Evolutionary conservation across 2,329 filamentous ascomycete species (phyloP).

Genomic region (Fusarium virguliforme): DNA sequence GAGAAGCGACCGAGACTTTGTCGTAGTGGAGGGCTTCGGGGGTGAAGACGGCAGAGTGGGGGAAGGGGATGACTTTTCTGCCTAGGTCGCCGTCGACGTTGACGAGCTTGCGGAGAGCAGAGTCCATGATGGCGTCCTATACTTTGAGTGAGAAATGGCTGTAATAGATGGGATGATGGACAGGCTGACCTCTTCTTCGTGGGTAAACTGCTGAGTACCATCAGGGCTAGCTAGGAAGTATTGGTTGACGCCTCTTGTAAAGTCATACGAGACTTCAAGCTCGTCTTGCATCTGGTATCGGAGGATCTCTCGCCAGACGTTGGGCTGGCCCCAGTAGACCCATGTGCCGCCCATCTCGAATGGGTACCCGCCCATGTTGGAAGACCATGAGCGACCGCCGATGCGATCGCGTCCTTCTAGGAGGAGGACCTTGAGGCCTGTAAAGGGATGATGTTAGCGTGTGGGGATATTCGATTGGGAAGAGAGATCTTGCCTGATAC

Average conservation of each 20-base stretch:
- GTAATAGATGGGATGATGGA: no score
- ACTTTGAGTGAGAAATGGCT: not conserved
- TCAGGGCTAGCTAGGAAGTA: constrained; percentile 57
- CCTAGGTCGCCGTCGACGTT: constrained; percentile 63
- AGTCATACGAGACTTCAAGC: constrained; percentile 59
- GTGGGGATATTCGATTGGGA: fast-evolving
- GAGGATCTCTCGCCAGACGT: constrained; percentile 62
- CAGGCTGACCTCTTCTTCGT: constrained; percentile 59
- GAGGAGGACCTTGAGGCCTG: constrained; percentile 60
- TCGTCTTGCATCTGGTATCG: constrained; percentile 63
- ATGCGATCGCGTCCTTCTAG: constrained; percentile 66
- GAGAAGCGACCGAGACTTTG: constrained; percentile 60
- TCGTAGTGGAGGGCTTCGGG: constrained; percentile 57
- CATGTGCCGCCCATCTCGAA: constrained; percentile 68
- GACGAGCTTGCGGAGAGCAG: constrained; percentile 60
- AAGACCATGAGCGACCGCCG: constrained; percentile 64
- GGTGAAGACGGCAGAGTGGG: constrained; percentile 57
- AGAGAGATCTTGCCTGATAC: constrained; percentile 46
- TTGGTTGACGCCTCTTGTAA: constrained; percentile 60
- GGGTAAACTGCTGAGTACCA: constrained; percentile 55
- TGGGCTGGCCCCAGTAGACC: constrained; percentile 63
- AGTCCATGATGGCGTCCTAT: constrained; percentile 52
- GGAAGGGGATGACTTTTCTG: constrained; percentile 58
- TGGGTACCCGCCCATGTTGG: constrained; percentile 61
- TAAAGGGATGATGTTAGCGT: not conserved